Conservation (phyloP, 495 filamentous ascomycete genomes). For the Geopyxis carbonaria region DNA sequence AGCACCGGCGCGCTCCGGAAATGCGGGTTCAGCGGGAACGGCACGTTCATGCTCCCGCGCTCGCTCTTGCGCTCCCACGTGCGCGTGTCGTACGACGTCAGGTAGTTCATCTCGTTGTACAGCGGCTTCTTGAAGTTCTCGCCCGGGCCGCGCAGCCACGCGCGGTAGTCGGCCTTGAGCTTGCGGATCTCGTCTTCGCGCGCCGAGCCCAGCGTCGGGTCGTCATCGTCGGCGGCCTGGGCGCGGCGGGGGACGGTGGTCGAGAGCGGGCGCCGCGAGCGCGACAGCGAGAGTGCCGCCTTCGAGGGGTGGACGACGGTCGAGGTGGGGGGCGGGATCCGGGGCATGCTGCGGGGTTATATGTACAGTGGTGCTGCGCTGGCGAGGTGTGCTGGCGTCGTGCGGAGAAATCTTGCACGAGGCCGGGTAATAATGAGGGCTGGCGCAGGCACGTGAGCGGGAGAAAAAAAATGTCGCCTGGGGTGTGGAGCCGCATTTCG, state of each 20-base stretch:
- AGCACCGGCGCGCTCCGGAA: conserved; percentile 62
- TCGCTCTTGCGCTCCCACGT: conserved; percentile 16
- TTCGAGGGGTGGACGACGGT: no score
- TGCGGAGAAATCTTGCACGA: no score
- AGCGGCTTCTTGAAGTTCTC: conserved; percentile 37
- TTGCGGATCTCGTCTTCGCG: not conserved
- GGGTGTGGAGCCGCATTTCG: no score
- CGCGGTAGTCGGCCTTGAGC: not conserved
- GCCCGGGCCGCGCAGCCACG: conserved; percentile 48
- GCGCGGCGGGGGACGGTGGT: not conserved
- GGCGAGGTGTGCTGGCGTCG: no score
- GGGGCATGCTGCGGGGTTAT: no score
- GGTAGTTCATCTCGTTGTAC: conserved; percentile 47
- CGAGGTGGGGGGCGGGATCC: no score
- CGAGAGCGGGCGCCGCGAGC: not conserved
- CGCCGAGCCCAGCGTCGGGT: not conserved
- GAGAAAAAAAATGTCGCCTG: no score
- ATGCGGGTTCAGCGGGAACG: conserved; percentile 58
- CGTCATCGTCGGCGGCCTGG: not conserved
- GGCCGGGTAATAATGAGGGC: no score
- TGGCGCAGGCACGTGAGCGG: no score
- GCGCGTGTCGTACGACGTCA: conserved; percentile 33
- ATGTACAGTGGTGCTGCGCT: no score
- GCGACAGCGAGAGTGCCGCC: no score
- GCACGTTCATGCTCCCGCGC: conserved; percentile 21